Evolutionary conservation across 1,284 basidiomycete species (phyloP), one percentile per base, ranked within the genome.

Genomic region (Cryptococcus maquisensis): DNA sequence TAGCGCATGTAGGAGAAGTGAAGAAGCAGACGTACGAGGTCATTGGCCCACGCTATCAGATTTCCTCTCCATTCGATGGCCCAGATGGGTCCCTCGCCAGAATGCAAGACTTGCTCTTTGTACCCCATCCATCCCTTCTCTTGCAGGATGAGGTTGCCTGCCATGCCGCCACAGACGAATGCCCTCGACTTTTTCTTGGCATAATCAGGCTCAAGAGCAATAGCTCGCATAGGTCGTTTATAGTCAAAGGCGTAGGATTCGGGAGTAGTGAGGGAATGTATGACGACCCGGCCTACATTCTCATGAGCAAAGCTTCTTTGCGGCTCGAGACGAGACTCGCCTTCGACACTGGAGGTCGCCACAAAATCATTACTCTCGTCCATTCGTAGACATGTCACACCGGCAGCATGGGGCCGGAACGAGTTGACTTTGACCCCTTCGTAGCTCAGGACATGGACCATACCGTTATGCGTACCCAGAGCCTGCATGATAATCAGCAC

Each of bases 111-210:
- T 0, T 87, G 88, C 74, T 97, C 93, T 65, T 89, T 94, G 69
- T 97, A 90, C 0, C 95, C 94, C 3, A 98, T 79, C 94, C 95
- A 98, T 9, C 93, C 90, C 73, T 97, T 98, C 77, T 98, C 95
- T 61, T 90, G 84, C 60, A 95, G 71, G 13, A 90, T 80, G 24
- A 98, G 79, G 38, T 83, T 85, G 4, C 96, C 95, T 0, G 90
- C 87, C 83, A 97, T 83, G 4, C 96, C 96, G 41, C 95, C 96
- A 55, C 88, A 94, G 4, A 97, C 88, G 64, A 97, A 88, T 0
- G 88, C 84, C n/a, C 92, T 83, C 5, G 87, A 84, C 32, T 82
- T 82, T 49, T 84, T 84, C 73, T 88, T 88, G 2, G 87, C 84
- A 62, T 96, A 99, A 56, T 86, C 82, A 3, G 96, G 96, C 68